Evolutionary conservation across 805 yeast species (phyloP).

Genomic region (Priceomyces haplophilus): DNA sequence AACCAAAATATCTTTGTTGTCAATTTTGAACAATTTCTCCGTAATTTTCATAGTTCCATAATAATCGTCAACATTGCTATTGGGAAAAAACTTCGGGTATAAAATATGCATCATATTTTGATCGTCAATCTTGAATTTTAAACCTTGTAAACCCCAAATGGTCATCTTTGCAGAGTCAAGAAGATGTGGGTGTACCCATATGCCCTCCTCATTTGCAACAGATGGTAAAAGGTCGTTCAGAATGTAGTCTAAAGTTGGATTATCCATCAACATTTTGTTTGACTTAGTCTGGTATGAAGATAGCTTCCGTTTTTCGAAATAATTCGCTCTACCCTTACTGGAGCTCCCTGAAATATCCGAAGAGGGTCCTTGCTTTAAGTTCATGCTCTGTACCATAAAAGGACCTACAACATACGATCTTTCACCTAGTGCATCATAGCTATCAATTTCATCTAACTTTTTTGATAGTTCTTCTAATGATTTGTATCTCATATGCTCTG

Average conservation of each 20-base stretch:
- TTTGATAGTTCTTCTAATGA: constrained; percentile 39
- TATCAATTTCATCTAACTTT: constrained; percentile 33
- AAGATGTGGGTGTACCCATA: constrained; percentile 36
- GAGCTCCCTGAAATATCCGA: neutral
- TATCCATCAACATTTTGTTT: neutral
- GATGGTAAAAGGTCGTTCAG: neutral
- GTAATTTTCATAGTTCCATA: constrained; percentile 20
- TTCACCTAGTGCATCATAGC: constrained; percentile 4
- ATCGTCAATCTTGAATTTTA: constrained; percentile 33
- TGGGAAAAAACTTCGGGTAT: constrained; percentile 44
- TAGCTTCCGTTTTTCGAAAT: neutral
- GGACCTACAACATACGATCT: constrained; percentile 20
- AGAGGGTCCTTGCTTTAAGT: neutral
- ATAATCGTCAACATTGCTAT: constrained; percentile 43
- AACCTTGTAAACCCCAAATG: constrained; percentile 40
- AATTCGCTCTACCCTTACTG: neutral
- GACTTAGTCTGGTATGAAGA: neutral
- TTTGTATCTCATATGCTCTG: constrained; percentile 29
- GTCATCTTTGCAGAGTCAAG: constrained; percentile 38
- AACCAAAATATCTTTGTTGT: constrained; percentile 12
- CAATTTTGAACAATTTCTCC: constrained; percentile 13
- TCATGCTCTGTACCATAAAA: constrained; percentile 16
- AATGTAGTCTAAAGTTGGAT: neutral
- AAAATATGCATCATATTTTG: constrained; percentile 43
- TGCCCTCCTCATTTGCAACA: constrained; percentile 23